phyloP scores from a whole-genome alignment of 371 early-diverging fungal genomes.

The Lichtheimia hyalospora region DNA sequence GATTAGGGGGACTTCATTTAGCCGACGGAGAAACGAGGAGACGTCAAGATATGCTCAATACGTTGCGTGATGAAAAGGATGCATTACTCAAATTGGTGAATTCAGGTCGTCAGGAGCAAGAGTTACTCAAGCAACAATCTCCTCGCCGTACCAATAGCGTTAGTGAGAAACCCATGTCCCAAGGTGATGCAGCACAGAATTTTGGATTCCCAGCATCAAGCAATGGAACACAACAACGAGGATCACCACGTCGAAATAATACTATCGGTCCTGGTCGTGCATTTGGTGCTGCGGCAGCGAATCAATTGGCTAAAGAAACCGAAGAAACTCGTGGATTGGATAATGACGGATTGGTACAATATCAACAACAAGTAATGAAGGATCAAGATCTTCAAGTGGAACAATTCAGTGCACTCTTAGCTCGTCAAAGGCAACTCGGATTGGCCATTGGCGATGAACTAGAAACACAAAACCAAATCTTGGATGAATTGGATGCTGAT shows the following conservation, averaged over 20 bases:
- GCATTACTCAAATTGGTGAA: slow-evolving; percentile 53
- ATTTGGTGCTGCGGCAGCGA: slow-evolving; percentile 60
- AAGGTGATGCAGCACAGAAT: not conserved
- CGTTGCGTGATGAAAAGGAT: slow-evolving; percentile 66
- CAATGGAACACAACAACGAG: not conserved
- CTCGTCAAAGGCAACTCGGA: slow-evolving; percentile 83
- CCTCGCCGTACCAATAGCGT: slow-evolving; percentile 2
- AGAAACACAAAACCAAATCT: slow-evolving; percentile 80
- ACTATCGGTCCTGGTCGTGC: slow-evolving; percentile 43
- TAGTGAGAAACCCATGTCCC: not conserved
- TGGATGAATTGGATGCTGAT: slow-evolving; percentile 80
- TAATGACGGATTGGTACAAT: slow-evolving; percentile 67
- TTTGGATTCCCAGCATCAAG: slow-evolving; percentile 29
- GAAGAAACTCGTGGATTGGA: slow-evolving; percentile 73
- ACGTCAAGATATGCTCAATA: slow-evolving; percentile 71
- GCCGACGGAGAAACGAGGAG: slow-evolving; percentile 70
- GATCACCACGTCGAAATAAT: not conserved
- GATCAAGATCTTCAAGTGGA: slow-evolving; percentile 79
- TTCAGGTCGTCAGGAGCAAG: slow-evolving; percentile 49
- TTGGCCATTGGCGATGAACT: slow-evolving; percentile 82
- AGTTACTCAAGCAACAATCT: slow-evolving; percentile 10
- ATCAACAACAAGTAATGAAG: slow-evolving; percentile 76
- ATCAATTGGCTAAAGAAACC: slow-evolving; percentile 61
- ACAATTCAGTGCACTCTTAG: slow-evolving; percentile 70
- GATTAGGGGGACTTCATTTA: slow-evolving; percentile 47